Evolutionary conservation across 306 rosid genomes (phyloP).

Genomic region (Hippophae tibetana): DNA sequence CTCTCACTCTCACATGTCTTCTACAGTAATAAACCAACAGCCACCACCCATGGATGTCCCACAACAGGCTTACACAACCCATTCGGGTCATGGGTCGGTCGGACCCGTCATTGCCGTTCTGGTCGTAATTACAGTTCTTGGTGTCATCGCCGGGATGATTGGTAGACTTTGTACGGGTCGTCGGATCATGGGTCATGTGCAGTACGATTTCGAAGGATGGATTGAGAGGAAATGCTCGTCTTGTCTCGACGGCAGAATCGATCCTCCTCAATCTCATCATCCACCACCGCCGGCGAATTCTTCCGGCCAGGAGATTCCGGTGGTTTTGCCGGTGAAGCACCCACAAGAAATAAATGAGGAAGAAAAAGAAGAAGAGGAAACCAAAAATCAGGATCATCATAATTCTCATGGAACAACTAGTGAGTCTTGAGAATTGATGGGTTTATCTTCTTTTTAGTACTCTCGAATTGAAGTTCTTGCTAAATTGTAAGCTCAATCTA

Average conservation of each 20-base stretch:
- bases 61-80: constrained; percentile 44
- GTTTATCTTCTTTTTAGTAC: background rate
- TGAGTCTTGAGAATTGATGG: constrained; percentile 4
- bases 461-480: background rate
- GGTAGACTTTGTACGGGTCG: constrained; percentile 85
- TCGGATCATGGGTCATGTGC: constrained; percentile 56
- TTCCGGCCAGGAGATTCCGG: constrained; percentile 8
- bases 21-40: constrained; percentile 32
- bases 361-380: background rate
- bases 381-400: background rate
- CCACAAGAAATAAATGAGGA: constrained; percentile 40
- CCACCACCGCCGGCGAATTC: constrained; percentile 1
- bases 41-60: constrained; percentile 35
- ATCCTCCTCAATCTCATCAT: constrained; percentile 26
- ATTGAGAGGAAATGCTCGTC: constrained; percentile 70
- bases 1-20: constrained; percentile 32
- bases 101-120: constrained; percentile 77
- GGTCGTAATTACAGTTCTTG: constrained; percentile 58
- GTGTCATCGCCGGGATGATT: constrained; percentile 64
- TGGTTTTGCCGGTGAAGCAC: constrained; percentile 15
- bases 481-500: background rate
- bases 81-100: constrained; percentile 52
- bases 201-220: constrained; percentile 67
- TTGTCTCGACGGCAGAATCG: constrained; percentile 57
- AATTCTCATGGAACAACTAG: constrained; percentile 4